phyloP scores from a whole-genome alignment of 2,329 filamentous ascomycete genomes.

The Teratosphaeria nubilosa region DNA sequence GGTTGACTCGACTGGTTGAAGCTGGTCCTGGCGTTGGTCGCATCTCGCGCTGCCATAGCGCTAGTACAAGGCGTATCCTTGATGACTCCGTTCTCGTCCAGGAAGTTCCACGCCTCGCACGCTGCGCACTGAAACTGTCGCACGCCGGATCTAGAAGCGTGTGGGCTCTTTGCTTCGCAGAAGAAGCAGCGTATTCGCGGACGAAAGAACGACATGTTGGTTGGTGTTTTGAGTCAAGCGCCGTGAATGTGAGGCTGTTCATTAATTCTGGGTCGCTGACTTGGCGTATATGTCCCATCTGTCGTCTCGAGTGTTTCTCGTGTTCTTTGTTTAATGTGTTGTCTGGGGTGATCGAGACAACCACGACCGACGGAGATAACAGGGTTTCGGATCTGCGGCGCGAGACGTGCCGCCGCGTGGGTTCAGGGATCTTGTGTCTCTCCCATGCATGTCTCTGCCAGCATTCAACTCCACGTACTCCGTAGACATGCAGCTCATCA shows the following conservation, averaged over 20 bases:
- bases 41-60: conserved; percentile 13
- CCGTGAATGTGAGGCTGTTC: background rate
- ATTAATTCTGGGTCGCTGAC: background rate
- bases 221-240: background rate
- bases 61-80: conserved; percentile 66
- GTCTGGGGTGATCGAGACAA: background rate
- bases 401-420: background rate
- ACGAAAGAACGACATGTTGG: conserved; percentile 8
- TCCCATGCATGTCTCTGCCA: background rate
- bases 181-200: conserved; percentile 58
- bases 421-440: background rate
- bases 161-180: conserved; percentile 59
- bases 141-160: conserved; percentile 47
- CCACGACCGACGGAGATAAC: background rate
- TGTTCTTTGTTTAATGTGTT: background rate
- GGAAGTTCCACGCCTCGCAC: conserved; percentile 80
- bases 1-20: conserved; percentile 24
- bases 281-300: background rate
- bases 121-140: conserved; percentile 61
- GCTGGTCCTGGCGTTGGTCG: conserved; percentile 17
- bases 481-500: no score
- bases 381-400: background rate
- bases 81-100: conserved; percentile 86
- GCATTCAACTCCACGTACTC: background rate
- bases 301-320: background rate